A percentile compares a stretch with the other conserved stretches of the same genome.
Evolutionary conservation across 2,329 filamentous ascomycete genomes (phyloP).

Genomic region (Macroventuria anomochaeta): DNA sequence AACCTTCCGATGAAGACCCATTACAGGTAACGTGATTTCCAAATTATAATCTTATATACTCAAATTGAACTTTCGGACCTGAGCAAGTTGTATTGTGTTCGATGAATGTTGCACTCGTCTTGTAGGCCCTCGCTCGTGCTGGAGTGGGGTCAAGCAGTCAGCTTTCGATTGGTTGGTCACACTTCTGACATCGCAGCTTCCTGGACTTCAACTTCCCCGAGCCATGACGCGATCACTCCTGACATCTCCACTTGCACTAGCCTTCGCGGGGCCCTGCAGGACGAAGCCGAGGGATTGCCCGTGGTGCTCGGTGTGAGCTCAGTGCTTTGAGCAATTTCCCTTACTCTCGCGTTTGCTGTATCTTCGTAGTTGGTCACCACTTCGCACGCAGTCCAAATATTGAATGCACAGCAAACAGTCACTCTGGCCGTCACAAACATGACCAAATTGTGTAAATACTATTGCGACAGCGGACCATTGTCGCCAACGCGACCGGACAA

Average conservation of each 20-base stretch:
- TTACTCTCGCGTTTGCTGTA: neutral
- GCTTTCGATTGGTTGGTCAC: neutral
- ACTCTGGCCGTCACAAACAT: neutral
- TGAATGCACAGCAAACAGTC: neutral
- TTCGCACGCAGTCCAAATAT: neutral
- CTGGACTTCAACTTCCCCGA: neutral
- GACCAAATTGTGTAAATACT: neutral
- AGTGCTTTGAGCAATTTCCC: neutral
- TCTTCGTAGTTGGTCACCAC: neutral
- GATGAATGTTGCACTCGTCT: neutral
- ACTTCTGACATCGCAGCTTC: neutral
- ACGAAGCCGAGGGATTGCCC: neutral
- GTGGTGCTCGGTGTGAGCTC: neutral
- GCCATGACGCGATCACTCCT: constrained; percentile 11
- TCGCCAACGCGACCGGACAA: constrained; percentile 24
- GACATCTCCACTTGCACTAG: constrained; percentile 1
- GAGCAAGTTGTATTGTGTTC: too few species aligned
- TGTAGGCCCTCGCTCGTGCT: neutral
- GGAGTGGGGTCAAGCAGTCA: neutral
- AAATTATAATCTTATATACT: constrained; percentile 13
- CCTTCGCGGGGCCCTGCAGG: neutral
- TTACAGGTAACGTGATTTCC: constrained; percentile 38
- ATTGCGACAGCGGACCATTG: neutral
- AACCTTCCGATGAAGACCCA: constrained; percentile 46
- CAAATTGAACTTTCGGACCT: neutral